Evolutionary conservation across 1,284 basidiomycete genomes (phyloP).

Genomic region (Erythrobasidium hasegawianum): DNA sequence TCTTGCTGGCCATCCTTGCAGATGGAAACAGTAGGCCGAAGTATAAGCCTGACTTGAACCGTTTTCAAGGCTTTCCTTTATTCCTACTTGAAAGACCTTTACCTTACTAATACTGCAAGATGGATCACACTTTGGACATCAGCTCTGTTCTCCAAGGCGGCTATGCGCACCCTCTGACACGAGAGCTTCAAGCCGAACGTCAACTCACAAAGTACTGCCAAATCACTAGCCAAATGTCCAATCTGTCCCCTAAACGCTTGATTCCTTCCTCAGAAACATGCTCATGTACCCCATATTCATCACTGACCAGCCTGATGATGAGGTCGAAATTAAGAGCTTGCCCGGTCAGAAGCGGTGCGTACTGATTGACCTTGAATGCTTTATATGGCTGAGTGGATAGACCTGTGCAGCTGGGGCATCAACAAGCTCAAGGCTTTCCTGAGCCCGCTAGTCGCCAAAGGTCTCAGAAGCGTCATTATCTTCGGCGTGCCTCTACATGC

Average conservation of each 20-base stretch:
- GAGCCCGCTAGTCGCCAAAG: conserved; percentile 80
- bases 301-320: conserved; percentile 81
- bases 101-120: too few species aligned
- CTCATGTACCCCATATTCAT: conserved; percentile 98
- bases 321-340: conserved; percentile 67
- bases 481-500: conserved; percentile 90
- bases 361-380: too few species aligned
- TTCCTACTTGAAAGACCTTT: too few species aligned
- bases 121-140: conserved; percentile 13
- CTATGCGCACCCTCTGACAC: conserved; percentile 80
- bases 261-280: conserved; percentile 55
- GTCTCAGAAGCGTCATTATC: conserved; percentile 84
- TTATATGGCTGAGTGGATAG: too few species aligned
- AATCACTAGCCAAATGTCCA: neutral
- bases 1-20: too few species aligned
- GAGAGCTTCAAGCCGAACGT: conserved; percentile 65
- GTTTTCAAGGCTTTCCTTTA: too few species aligned
- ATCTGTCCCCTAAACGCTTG: neutral
- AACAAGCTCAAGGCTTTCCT: conserved; percentile 87
- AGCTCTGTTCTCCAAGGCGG: conserved; percentile 81
- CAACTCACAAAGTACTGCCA: conserved; percentile 41
- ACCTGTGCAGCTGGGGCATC: conserved; percentile 72
- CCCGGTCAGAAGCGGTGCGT: conserved; percentile 70
- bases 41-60: too few species aligned
- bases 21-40: too few species aligned